These are phyloP conservation scores for Parietichytrium sp. DNA, from an alignment of 108 stramenopile species.

Conservation along the genomic window DNA sequence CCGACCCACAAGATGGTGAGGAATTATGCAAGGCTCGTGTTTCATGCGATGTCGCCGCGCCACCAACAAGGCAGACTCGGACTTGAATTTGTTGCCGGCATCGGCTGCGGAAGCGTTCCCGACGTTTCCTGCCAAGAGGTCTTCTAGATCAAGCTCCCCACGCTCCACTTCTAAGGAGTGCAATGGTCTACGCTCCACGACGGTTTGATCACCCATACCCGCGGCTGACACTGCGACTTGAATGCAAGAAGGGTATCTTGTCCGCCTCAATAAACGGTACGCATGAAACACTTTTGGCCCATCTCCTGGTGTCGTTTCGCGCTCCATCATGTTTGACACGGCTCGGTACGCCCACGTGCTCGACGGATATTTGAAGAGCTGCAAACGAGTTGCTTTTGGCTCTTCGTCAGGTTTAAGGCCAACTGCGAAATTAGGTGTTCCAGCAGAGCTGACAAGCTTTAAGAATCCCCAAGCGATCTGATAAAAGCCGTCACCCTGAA, in stretches of 20 bases:
- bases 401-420: not conserved
- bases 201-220: not conserved
- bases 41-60: slow-evolving; percentile 25
- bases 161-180: slow-evolving; percentile 15
- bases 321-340: not conserved
- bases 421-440: not conserved
- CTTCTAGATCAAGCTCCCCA: not conserved
- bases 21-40: slow-evolving; percentile 14
- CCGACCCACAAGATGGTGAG: not conserved
- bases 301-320: not conserved
- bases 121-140: not conserved
- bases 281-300: not conserved
- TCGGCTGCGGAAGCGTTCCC: not conserved
- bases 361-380: not conserved
- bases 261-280: not conserved
- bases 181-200: not conserved
- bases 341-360: not conserved
- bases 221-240: not conserved
- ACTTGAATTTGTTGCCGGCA: no score
- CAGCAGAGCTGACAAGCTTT: slow-evolving; percentile 23
- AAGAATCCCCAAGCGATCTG: slow-evolving; percentile 7
- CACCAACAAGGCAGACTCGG: not conserved
- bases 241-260: not conserved
- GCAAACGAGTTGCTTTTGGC: not conserved
- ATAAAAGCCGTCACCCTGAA: not conserved